phyloP scores from a whole-genome alignment of 805 yeast species.

The Saccharomycopsis fermentans region DNA sequence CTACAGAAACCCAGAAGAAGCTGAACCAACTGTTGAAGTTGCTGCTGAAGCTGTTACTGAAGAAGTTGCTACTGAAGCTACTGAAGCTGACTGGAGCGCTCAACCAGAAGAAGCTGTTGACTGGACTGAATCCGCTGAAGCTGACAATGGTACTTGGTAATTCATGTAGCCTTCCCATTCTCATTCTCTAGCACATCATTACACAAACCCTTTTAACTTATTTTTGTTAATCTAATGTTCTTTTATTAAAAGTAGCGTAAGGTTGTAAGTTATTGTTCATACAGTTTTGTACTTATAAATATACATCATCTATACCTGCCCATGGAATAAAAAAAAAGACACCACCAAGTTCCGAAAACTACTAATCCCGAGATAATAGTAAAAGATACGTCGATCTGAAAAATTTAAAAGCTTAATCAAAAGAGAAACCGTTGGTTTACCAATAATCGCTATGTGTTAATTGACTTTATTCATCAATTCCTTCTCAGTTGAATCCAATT shows the following conservation, averaged over 20 bases:
- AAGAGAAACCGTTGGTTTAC: neutral
- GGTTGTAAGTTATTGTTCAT: neutral
- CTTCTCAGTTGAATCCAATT: neutral
- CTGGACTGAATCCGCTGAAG: slow-evolving; percentile 42
- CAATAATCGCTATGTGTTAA: neutral
- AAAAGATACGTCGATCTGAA: no score
- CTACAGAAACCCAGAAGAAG: slow-evolving; percentile 99
- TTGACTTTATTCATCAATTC: no score
- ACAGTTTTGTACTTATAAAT: neutral
- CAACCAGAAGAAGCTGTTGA: slow-evolving; percentile 57
- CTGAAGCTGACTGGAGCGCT: slow-evolving; percentile 61
- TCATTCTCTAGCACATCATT: neutral
- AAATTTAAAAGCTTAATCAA: no score
- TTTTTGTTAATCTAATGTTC: slow-evolving; percentile 11
- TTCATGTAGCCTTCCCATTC: slow-evolving; percentile 3
- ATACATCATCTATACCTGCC: neutral
- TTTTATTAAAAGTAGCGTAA: neutral
- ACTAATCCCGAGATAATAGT: no score
- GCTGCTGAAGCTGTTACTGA: slow-evolving; percentile 54
- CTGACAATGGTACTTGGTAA: slow-evolving; percentile 22
- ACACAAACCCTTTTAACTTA: neutral
- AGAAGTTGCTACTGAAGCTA: slow-evolving; percentile 50
- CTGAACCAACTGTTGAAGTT: slow-evolving; percentile 65
- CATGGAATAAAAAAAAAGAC: no score
- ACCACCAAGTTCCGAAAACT: no score